Conservation (phyloP, 1,139 yeast genomes). For the Candida sojae region DNA sequence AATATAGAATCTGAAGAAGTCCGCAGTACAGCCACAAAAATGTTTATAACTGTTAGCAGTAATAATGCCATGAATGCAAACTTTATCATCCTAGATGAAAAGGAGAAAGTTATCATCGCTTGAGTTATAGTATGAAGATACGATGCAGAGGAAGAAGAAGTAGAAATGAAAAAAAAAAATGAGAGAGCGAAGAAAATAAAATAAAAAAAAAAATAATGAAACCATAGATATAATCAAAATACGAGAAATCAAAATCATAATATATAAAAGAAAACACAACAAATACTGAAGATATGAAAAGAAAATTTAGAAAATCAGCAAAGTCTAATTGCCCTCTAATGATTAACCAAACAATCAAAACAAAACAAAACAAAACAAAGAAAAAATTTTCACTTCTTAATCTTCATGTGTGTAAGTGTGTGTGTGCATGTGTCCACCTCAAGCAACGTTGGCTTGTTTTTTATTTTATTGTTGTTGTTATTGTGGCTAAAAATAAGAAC, state of each 20-base stretch:
- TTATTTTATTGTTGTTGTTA: neutral
- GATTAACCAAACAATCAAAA: too few species aligned
- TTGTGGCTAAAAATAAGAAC: neutral
- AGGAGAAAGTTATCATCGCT: constrained; percentile 1
- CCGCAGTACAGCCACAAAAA: constrained; percentile 9
- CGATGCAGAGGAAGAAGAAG: neutral
- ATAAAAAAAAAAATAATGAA: too few species aligned
- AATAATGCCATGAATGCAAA: constrained; percentile 6
- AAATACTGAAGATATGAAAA: too few species aligned
- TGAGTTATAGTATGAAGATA: neutral
- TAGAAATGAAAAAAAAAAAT: neutral
- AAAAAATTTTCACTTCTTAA: too few species aligned
- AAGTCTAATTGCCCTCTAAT: too few species aligned
- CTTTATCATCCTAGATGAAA: neutral
- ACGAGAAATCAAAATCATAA: too few species aligned
- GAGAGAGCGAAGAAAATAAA: neutral
- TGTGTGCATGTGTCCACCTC: too few species aligned
- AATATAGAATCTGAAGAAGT: constrained; percentile 1
- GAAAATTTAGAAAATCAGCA: too few species aligned
- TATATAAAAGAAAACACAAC: too few species aligned
- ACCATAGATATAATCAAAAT: too few species aligned
- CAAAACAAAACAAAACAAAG: too few species aligned
- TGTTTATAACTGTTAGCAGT: constrained; percentile 8
- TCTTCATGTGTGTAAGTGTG: too few species aligned
- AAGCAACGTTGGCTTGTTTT: neutral